A percentile compares a stretch with the other conserved stretches of the same genome.
phyloP scores from a whole-genome alignment of 805 yeast species.

The Debaryomyces tyrocola region DNA sequence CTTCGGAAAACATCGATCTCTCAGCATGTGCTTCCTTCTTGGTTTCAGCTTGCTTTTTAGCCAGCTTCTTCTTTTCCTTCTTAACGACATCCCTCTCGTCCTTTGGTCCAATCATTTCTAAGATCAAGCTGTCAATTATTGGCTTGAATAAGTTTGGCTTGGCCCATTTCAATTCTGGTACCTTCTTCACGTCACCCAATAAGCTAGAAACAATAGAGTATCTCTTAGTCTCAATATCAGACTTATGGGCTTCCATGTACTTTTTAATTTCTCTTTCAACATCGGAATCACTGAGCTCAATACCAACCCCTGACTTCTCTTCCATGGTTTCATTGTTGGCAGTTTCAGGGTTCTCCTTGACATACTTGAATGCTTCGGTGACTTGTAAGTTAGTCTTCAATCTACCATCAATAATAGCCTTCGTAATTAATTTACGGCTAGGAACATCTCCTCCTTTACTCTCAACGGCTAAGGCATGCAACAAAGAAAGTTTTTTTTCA shows the following conservation, averaged over 20 bases:
- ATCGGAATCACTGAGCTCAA: slow-evolving; percentile 64
- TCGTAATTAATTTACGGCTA: slow-evolving; percentile 52
- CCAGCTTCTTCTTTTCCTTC: slow-evolving; percentile 68
- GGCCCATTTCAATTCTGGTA: slow-evolving; percentile 88
- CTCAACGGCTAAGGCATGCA: slow-evolving; percentile 77
- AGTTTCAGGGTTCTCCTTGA: slow-evolving; percentile 48
- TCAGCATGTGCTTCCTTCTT: slow-evolving; percentile 15
- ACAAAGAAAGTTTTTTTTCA: slow-evolving; percentile 59
- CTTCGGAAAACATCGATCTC: slow-evolving; percentile 89
- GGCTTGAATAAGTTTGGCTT: slow-evolving; percentile 85
- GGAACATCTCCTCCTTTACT: slow-evolving; percentile 58
- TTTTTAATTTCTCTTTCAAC: slow-evolving; percentile 56
- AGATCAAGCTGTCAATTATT: slow-evolving; percentile 73
- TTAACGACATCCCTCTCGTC: slow-evolving; percentile 89
- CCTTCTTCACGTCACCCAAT: slow-evolving; percentile 71
- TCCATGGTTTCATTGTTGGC: slow-evolving; percentile 56
- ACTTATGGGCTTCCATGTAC: slow-evolving; percentile 60
- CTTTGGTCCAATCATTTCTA: slow-evolving; percentile 82
- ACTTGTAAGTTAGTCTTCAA: slow-evolving; percentile 72
- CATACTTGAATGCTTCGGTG: slow-evolving; percentile 75
- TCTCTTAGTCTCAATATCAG: slow-evolving; percentile 65
- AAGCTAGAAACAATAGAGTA: slow-evolving; percentile 77
- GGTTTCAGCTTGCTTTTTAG: slow-evolving; percentile 18
- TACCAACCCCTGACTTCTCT: slow-evolving; percentile 74
- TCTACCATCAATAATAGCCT: slow-evolving; percentile 63